These are phyloP conservation scores for Nannochloris sp. DNA, from an alignment of 139 green algal genomes.

Conservation along the genomic window DNA sequence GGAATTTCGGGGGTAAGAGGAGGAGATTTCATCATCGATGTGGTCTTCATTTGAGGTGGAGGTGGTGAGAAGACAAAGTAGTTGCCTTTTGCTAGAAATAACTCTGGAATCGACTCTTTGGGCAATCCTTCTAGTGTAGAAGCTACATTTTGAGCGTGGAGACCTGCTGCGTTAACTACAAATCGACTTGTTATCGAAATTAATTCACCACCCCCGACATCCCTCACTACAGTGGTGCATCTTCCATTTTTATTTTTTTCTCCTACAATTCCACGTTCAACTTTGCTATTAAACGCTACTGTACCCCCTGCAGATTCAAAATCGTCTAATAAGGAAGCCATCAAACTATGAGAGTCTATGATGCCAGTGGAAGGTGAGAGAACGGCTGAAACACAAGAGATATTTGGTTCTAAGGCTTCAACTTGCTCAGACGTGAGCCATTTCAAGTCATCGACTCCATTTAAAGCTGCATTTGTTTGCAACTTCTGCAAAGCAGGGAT, in stretches of 20 bases:
- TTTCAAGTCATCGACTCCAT: slow-evolving; percentile 65
- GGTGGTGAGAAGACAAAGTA: slow-evolving; percentile 39
- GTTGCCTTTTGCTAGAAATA: slow-evolving; percentile 49
- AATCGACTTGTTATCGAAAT: slow-evolving; percentile 15
- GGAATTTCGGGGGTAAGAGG: slow-evolving; percentile 9
- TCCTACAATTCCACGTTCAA: slow-evolving; percentile 28
- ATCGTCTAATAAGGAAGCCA: slow-evolving; percentile 58
- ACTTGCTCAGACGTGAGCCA: slow-evolving; percentile 42
- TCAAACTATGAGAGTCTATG: slow-evolving; percentile 69
- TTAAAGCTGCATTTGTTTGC: slow-evolving; percentile 9
- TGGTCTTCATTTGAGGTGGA: neutral
- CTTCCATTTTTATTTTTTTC: neutral
- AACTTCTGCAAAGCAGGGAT: slow-evolving; percentile 10
- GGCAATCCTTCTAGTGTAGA: slow-evolving; percentile 28
- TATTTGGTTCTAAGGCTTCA: slow-evolving; percentile 52
- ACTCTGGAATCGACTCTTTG: slow-evolving; percentile 32
- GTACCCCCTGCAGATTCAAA: slow-evolving; percentile 26
- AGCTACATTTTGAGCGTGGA: slow-evolving; percentile 35
- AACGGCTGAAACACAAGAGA: slow-evolving; percentile 48
- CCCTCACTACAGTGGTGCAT: slow-evolving; percentile 12
- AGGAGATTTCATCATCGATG: neutral
- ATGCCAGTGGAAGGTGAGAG: slow-evolving; percentile 80
- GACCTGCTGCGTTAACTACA: slow-evolving; percentile 59
- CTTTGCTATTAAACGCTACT: slow-evolving; percentile 34
- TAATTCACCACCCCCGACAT: slow-evolving; percentile 24